Percentiles rank a stretch among this genome's conserved stretches.
Evolutionary conservation across 805 yeast species (phyloP).

Genomic region (Monosporozyma aquatica): DNA sequence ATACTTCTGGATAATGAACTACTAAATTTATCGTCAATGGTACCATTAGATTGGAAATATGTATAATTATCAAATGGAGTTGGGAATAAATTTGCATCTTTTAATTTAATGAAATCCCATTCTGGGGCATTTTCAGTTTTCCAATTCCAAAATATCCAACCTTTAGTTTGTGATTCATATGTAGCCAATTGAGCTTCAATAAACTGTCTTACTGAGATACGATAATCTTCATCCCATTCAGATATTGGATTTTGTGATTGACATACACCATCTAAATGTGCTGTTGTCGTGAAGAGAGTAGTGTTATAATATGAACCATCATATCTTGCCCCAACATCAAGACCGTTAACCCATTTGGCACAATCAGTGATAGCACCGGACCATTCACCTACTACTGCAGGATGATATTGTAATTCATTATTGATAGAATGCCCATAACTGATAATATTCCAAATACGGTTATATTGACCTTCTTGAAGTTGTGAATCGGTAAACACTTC

Average conservation of each 20-base stretch:
- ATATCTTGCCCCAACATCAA: slow-evolving; percentile 56
- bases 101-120: slow-evolving; percentile 54
- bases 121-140: slow-evolving; percentile 58
- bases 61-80: slow-evolving; percentile 51
- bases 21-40: slow-evolving; percentile 10
- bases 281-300: slow-evolving; percentile 11
- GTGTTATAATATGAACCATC: slow-evolving; percentile 38
- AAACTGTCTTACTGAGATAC: slow-evolving; percentile 40
- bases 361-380: slow-evolving; percentile 66
- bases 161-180: slow-evolving; percentile 38
- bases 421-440: slow-evolving; percentile 27
- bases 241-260: slow-evolving; percentile 28
- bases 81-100: slow-evolving; percentile 47
- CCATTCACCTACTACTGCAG: slow-evolving; percentile 62
- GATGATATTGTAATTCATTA: slow-evolving; percentile 32
- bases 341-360: slow-evolving; percentile 61
- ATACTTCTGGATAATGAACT: slow-evolving; percentile 13
- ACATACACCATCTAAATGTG: slow-evolving; percentile 35
- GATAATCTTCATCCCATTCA: slow-evolving; percentile 38
- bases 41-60: slow-evolving; percentile 29
- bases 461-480: slow-evolving; percentile 35
- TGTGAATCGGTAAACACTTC: slow-evolving; percentile 70
- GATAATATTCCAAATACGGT: slow-evolving; percentile 28
- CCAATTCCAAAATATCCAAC: slow-evolving; percentile 67
- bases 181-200: slow-evolving; percentile 55